These are phyloP conservation scores for Wickerhamiella parazyma DNA, from an alignment of 805 yeast species.

Conservation along the genomic window DNA sequence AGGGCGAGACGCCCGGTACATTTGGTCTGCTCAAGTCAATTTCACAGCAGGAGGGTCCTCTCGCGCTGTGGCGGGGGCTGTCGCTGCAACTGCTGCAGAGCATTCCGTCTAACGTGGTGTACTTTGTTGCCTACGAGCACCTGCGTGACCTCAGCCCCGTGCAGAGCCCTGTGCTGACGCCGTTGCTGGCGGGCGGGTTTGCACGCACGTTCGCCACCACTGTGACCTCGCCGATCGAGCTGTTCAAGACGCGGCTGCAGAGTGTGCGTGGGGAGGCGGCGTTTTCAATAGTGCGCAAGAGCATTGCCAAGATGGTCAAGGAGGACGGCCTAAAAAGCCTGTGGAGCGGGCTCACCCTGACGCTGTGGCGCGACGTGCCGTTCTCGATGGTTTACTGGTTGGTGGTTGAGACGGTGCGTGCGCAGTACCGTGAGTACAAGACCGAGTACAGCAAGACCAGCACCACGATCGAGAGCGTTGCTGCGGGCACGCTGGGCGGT, in stretches of 20 bases:
- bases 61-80: constrained; percentile 80
- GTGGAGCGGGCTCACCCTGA: constrained; percentile 74
- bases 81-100: constrained; percentile 73
- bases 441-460: not conserved
- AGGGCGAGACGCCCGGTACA: constrained; percentile 36
- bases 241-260: constrained; percentile 77
- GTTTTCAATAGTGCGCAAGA: constrained; percentile 30
- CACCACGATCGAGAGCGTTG: constrained; percentile 31
- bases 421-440: not conserved
- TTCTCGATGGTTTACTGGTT: constrained; percentile 94
- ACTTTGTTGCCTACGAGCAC: constrained; percentile 86
- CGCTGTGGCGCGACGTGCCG: constrained; percentile 95
- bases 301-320: constrained; percentile 38
- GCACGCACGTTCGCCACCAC: constrained; percentile 80
- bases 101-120: constrained; percentile 82
- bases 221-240: constrained; percentile 73
- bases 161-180: constrained; percentile 35
- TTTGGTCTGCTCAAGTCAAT: constrained; percentile 60
- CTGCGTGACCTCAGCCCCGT: constrained; percentile 64
- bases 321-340: constrained; percentile 47
- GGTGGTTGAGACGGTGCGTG: constrained; percentile 41
- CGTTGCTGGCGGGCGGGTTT: constrained; percentile 69
- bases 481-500: constrained; percentile 78
- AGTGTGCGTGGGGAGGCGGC: constrained; percentile 48
- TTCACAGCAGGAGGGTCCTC: constrained; percentile 54